A percentile compares a stretch with the other conserved stretches of the same genome.
Conservation (phyloP, 140 eudicot genomes). For the Oenanthe javanica region DNA sequence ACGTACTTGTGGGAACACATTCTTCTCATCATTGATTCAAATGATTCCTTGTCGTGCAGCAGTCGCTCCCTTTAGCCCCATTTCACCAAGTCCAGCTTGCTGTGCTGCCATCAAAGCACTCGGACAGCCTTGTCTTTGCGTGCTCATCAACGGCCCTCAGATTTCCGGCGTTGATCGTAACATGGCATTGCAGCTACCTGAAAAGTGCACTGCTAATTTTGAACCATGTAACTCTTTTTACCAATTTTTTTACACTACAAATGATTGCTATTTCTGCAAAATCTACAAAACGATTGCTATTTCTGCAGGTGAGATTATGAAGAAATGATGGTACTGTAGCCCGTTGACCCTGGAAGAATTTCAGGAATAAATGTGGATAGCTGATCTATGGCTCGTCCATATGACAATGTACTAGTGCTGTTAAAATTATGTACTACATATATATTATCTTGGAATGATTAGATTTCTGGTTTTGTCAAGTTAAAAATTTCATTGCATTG, state of each 20-base stretch:
- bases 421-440: not conserved
- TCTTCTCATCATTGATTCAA: conserved; percentile 84
- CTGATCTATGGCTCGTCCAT: conserved; percentile 1
- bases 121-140: conserved; percentile 92
- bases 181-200: conserved; percentile 92
- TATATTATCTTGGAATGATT: not conserved
- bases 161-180: conserved; percentile 86
- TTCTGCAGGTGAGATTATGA: conserved; percentile 14
- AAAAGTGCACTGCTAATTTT: conserved; percentile 73
- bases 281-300: not conserved
- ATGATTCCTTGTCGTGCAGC: conserved; percentile 87
- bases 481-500: not conserved
- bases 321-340: not conserved
- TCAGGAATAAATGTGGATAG: conserved; percentile 15
- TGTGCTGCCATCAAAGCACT: conserved; percentile 68
- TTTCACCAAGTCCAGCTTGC: conserved; percentile 76
- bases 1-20: conserved; percentile 68
- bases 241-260: not conserved
- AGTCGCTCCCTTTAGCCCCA: conserved; percentile 78
- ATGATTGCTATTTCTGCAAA: too few species aligned
- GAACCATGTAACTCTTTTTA: conserved; percentile 55
- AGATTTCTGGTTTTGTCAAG: not conserved
- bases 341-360: not conserved
- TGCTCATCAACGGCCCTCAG: conserved; percentile 88
- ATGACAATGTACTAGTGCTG: not conserved